A percentile compares a stretch with the other conserved stretches of the same genome.
Evolutionary conservation across 2,329 filamentous ascomycete genomes (phyloP).

Genomic region (Helotiales sp.): DNA sequence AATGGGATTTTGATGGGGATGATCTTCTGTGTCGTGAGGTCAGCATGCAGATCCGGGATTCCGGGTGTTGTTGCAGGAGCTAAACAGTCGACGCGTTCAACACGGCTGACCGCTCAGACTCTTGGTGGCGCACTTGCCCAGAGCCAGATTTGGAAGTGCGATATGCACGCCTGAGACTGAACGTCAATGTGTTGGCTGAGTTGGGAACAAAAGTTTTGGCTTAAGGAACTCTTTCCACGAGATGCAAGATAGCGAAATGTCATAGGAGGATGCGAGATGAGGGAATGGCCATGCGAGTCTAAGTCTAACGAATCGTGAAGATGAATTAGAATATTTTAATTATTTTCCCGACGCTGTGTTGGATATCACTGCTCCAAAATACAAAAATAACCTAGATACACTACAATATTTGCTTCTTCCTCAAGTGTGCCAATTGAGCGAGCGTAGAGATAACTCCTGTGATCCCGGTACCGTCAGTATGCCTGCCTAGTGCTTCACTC

Average conservation of each 20-base stretch:
- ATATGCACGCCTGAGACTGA: neutral
- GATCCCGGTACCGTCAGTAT: constrained; percentile 46
- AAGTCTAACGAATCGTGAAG: no score
- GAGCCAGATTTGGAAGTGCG: neutral
- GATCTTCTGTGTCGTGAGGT: neutral
- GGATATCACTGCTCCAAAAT: neutral
- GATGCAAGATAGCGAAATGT: no score
- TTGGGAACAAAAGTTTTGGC: no score
- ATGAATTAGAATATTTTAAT: no score
- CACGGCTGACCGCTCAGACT: no score
- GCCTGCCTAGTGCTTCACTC: constrained; percentile 44
- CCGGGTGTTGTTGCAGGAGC: neutral
- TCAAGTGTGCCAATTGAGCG: constrained; percentile 43
- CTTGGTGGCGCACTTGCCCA: neutral
- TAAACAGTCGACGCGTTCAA: neutral
- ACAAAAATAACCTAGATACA: neutral
- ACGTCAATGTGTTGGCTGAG: neutral
- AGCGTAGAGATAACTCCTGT: constrained; percentile 45
- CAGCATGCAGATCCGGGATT: neutral
- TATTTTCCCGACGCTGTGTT: neutral
- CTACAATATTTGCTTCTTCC: constrained; percentile 41
- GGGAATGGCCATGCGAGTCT: no score
- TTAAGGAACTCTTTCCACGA: no score
- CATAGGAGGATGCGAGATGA: no score
- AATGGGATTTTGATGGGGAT: neutral